Percentiles rank a stretch among this genome's conserved stretches.
These are phyloP conservation scores for Pseudogymnoascus sp. DNA, from an alignment of 2,329 filamentous ascomycete species.

Conservation along the genomic window DNA sequence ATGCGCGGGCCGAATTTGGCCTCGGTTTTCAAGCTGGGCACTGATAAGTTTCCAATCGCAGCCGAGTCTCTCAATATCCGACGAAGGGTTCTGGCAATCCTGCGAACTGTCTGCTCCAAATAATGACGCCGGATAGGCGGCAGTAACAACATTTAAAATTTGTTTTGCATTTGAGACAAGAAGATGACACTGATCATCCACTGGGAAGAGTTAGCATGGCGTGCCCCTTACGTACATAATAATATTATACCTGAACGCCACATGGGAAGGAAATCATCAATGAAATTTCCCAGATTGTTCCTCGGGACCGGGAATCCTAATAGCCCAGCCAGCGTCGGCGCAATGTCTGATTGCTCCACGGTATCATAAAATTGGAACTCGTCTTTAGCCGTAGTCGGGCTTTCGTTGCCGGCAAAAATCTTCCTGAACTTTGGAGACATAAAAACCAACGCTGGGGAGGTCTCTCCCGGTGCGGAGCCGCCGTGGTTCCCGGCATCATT, in stretches of 20 bases:
- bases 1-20: constrained; percentile 20
- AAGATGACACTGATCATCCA: constrained; percentile 55
- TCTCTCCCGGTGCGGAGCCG: constrained; percentile 87
- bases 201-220: constrained; percentile 24
- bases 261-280: constrained; percentile 68
- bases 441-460: constrained; percentile 85
- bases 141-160: constrained; percentile 67
- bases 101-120: constrained; percentile 33
- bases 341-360: constrained; percentile 92
- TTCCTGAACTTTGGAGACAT: constrained; percentile 72
- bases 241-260: constrained; percentile 56
- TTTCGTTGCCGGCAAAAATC: constrained; percentile 34
- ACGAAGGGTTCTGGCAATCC: constrained; percentile 20
- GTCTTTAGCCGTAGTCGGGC: constrained; percentile 52
- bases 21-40: constrained; percentile 11
- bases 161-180: constrained; percentile 73
- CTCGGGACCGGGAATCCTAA: constrained; percentile 80
- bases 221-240: not conserved
- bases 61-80: constrained; percentile 48
- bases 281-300: constrained; percentile 85
- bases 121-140: constrained; percentile 56
- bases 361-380: constrained; percentile 78
- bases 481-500: constrained; percentile 97
- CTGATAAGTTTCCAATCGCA: constrained; percentile 55
- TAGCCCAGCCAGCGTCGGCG: constrained; percentile 78